Percentiles rank a stretch among this genome's conserved stretches.
phyloP scores from a whole-genome alignment of 148 eudicot genomes.

The Persicaria tinctoria region DNA sequence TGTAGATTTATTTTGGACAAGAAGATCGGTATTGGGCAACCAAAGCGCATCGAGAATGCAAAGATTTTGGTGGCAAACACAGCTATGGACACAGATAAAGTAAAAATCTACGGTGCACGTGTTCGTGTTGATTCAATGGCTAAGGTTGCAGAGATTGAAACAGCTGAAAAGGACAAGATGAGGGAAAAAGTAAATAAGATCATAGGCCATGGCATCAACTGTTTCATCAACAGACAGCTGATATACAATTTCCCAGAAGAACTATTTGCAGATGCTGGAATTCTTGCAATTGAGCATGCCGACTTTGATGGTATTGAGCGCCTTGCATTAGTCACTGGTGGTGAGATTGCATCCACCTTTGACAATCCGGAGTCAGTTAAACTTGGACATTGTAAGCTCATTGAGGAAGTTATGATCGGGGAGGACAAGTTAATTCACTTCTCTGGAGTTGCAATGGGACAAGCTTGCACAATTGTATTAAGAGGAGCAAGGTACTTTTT shows the following conservation, averaged over 20 bases:
- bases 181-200: constrained; percentile 94
- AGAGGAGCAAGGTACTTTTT: constrained; percentile 88
- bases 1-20: constrained; percentile 92
- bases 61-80: constrained; percentile 97
- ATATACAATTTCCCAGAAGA: constrained; percentile 99
- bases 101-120: constrained; percentile 95
- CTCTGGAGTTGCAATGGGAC: constrained; percentile 95
- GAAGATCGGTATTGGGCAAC: constrained; percentile 96
- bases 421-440: constrained; percentile 95
- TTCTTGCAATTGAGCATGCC: constrained; percentile 99
- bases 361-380: constrained; percentile 97
- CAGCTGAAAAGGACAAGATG: constrained; percentile 97
- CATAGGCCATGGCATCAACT: constrained; percentile 85
- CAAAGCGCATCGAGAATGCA: constrained; percentile 95
- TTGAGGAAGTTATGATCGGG: constrained; percentile 97
- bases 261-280: constrained; percentile 95
- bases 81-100: constrained; percentile 99
- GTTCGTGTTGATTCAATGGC: constrained; percentile 99
- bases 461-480: constrained; percentile 93
- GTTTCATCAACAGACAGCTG: constrained; percentile 87
- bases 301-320: constrained; percentile 99
- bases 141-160: constrained; percentile 94
- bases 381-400: constrained; percentile 90
- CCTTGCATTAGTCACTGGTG: constrained; percentile 91
- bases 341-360: constrained; percentile 97